Percentiles rank a stretch among this genome's conserved stretches.
These are phyloP conservation scores for Afroboletus lepidellus DNA, from an alignment of 1,284 basidiomycete species.

Conservation along the genomic window DNA sequence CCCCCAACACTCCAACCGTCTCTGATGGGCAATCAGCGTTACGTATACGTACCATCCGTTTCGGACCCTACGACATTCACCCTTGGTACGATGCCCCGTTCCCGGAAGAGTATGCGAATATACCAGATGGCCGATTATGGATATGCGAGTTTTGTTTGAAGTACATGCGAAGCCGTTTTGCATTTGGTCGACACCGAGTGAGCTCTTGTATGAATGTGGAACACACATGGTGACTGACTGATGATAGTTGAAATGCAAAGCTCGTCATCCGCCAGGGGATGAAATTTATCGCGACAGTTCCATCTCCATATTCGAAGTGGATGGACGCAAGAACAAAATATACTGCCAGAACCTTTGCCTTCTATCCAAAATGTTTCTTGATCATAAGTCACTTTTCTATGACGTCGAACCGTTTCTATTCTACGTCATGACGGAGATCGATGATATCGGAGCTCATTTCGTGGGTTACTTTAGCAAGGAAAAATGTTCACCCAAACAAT, in stretches of 20 bases:
- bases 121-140: conserved; percentile 93
- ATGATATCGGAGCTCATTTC: conserved; percentile 89
- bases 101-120: conserved; percentile 94
- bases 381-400: conserved; percentile 99
- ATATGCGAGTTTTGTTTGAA: conserved; percentile 98
- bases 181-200: conserved; percentile 83
- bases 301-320: conserved; percentile 96
- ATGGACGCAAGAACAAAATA: conserved; percentile 98
- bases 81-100: conserved; percentile 99
- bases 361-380: conserved; percentile 98
- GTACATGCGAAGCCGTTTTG: conserved; percentile 96
- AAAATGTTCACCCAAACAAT: conserved; percentile 93
- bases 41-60: conserved; percentile 85
- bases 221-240: conserved; percentile 18
- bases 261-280: conserved; percentile 93
- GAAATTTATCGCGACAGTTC: conserved; percentile 93
- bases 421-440: conserved; percentile 94
- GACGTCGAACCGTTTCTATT: conserved; percentile 99
- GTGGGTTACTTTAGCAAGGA: conserved; percentile 99
- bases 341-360: conserved; percentile 99
- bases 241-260: conserved; percentile 88
- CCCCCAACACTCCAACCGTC: conserved; percentile 23
- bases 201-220: conserved; percentile 28
- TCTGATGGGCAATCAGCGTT: conserved; percentile 42
- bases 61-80: conserved; percentile 93